Percentiles rank a stretch among this genome's conserved stretches.
Conservation (phyloP, 1,139 yeast species). For the Magnusiomyces magnusii region DNA sequence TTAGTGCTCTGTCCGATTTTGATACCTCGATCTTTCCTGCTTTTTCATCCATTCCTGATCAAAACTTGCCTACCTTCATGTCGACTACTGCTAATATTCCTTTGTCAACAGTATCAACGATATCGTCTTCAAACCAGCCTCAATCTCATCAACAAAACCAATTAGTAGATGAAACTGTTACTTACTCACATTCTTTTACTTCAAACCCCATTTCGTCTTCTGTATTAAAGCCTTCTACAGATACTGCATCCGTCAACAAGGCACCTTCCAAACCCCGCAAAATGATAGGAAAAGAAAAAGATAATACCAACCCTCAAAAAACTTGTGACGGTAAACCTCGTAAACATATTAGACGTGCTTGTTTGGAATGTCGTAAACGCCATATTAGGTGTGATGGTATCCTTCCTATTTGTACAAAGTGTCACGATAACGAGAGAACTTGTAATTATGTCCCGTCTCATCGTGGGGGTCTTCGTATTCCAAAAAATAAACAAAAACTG, state of each 20-base stretch:
- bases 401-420: slow-evolving; percentile 16
- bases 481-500: slow-evolving; percentile 10
- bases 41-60: background rate
- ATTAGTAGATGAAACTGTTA: too few species aligned
- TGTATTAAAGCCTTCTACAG: too few species aligned
- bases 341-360: slow-evolving; percentile 16
- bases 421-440: slow-evolving; percentile 12
- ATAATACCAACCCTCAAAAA: slow-evolving; percentile 7
- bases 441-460: slow-evolving; percentile 16
- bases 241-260: too few species aligned
- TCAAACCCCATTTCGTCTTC: too few species aligned
- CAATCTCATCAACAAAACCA: too few species aligned
- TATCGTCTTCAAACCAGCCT: too few species aligned
- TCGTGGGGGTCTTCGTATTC: slow-evolving; percentile 18
- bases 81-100: too few species aligned
- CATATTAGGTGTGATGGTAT: slow-evolving; percentile 17
- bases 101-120: too few species aligned
- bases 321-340: slow-evolving; percentile 16
- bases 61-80: background rate
- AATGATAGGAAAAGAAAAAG: background rate
- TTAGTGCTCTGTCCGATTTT: background rate
- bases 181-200: too few species aligned
- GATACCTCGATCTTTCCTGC: background rate
- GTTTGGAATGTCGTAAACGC: slow-evolving; percentile 17
- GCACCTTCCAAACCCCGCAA: background rate